phyloP scores from a whole-genome alignment of 169 alveolate species.

The Condylostoma magnum region DNA sequence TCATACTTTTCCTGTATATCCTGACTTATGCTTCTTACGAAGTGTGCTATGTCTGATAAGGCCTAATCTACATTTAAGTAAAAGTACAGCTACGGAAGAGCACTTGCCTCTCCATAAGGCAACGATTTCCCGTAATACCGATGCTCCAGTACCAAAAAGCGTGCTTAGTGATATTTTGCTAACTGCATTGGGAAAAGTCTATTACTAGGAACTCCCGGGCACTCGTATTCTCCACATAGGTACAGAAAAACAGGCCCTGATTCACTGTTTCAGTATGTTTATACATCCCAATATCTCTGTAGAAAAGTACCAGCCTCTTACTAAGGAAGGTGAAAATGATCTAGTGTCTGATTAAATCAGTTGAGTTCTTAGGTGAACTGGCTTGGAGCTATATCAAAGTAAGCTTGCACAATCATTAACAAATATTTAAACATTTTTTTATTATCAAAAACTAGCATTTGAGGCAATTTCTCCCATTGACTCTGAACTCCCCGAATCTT shows the following conservation, averaged over 20 bases:
- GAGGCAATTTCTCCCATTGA: too few relatives aligned
- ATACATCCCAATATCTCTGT: neutral
- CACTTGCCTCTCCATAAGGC: constrained; percentile 51
- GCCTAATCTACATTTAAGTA: neutral
- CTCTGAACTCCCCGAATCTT: too few relatives aligned
- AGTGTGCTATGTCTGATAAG: neutral
- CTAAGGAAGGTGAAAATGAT: neutral
- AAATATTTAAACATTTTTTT: too few relatives aligned
- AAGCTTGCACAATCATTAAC: neutral
- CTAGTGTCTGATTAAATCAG: neutral
- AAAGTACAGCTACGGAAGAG: neutral
- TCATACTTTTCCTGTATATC: neutral
- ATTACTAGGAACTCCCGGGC: neutral
- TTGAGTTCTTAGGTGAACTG: neutral
- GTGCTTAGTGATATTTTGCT: neutral
- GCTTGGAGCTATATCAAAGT: neutral
- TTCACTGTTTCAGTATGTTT: neutral
- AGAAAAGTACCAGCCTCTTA: neutral
- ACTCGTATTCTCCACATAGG: neutral
- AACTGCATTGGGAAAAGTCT: neutral
- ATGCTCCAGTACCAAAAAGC: constrained; percentile 40
- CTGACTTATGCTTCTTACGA: neutral
- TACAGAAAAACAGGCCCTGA: neutral
- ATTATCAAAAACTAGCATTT: too few relatives aligned
- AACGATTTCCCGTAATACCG: constrained; percentile 62